A percentile compares a stretch with the other conserved stretches of the same genome.
phyloP scores from a whole-genome alignment of 768 basidiomycete genomes.

The Austroboletus festivus region DNA sequence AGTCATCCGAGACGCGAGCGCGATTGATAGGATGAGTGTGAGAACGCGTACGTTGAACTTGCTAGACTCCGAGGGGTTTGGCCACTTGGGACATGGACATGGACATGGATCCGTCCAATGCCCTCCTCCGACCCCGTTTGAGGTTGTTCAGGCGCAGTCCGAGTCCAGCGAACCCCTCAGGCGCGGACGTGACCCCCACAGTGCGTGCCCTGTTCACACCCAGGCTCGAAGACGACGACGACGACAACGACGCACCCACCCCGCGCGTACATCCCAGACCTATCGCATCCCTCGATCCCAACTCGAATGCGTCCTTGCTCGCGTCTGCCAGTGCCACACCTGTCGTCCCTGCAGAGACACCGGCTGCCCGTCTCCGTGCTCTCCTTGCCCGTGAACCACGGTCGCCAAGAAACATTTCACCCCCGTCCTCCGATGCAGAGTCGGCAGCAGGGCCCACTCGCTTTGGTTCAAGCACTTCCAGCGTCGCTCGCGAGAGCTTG shows the following conservation, averaged over 20 bases:
- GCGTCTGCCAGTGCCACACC: conserved; percentile 4
- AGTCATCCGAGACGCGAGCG: too few relatives aligned
- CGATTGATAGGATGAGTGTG: too few relatives aligned
- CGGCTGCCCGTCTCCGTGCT: conserved; percentile 63
- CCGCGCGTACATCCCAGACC: conserved; percentile 24
- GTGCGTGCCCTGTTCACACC: conserved; percentile 10
- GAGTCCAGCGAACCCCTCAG: conserved; percentile 11
- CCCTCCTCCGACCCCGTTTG: conserved; percentile 20
- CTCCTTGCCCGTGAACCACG: conserved; percentile 52
- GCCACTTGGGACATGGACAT: not conserved
- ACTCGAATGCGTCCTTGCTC: conserved; percentile 5
- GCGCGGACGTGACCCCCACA: conserved; percentile 23
- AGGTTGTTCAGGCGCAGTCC: conserved; percentile 19
- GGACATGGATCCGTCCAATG: conserved; percentile 17
- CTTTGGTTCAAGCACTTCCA: conserved; percentile 35
- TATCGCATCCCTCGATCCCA: conserved; percentile 17
- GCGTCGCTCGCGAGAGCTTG: conserved; percentile 54
- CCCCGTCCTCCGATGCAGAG: conserved; percentile 28
- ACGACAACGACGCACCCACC: conserved; percentile 31
- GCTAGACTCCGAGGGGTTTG: not conserved
- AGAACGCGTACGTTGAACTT: too few relatives aligned
- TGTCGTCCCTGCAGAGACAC: conserved; percentile 39
- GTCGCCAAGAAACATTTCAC: conserved; percentile 28
- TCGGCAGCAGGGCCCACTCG: conserved; percentile 11
- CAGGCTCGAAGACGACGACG: conserved; percentile 20